Conservation (phyloP, 352 stramenopile species). For the Thalassiosira mediterranea region DNA sequence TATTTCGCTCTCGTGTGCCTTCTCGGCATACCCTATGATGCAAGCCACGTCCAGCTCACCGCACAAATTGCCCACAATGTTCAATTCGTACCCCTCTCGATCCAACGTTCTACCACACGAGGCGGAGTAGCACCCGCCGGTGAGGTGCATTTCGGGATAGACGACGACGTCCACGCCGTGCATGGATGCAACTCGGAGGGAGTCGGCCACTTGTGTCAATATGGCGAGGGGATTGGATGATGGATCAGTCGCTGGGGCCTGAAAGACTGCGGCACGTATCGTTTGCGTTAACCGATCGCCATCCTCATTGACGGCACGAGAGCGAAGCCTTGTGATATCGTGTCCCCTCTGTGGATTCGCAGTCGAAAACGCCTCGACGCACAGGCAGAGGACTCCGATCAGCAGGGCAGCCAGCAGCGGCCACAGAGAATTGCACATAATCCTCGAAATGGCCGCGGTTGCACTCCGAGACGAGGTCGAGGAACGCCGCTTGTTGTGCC, state of each 20-base stretch:
- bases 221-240: slow-evolving; percentile 16
- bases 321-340: too few relatives aligned
- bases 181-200: slow-evolving; percentile 20
- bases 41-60: slow-evolving; percentile 26
- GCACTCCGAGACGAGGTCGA: too few relatives aligned
- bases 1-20: slow-evolving; percentile 26
- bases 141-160: slow-evolving; percentile 21
- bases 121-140: slow-evolving; percentile 1
- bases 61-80: slow-evolving; percentile 28
- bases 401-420: too few relatives aligned
- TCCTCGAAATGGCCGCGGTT: too few relatives aligned
- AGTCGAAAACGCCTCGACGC: too few relatives aligned
- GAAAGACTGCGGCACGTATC: slow-evolving; percentile 15
- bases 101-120: slow-evolving; percentile 6
- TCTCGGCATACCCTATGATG: slow-evolving; percentile 26
- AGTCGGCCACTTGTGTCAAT: slow-evolving; percentile 19
- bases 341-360: too few relatives aligned
- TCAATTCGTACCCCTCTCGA: slow-evolving; percentile 27
- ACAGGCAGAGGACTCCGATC: too few relatives aligned
- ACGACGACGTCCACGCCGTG: slow-evolving; percentile 24
- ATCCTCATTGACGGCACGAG: too few relatives aligned
- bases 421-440: too few relatives aligned
- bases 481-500: too few relatives aligned
- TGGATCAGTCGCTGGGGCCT: slow-evolving; percentile 4
- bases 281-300: too few relatives aligned